Percentiles rank a stretch among this genome's conserved stretches.
Conservation (phyloP, 345 rosid species). For the Murraya koenigii region DNA sequence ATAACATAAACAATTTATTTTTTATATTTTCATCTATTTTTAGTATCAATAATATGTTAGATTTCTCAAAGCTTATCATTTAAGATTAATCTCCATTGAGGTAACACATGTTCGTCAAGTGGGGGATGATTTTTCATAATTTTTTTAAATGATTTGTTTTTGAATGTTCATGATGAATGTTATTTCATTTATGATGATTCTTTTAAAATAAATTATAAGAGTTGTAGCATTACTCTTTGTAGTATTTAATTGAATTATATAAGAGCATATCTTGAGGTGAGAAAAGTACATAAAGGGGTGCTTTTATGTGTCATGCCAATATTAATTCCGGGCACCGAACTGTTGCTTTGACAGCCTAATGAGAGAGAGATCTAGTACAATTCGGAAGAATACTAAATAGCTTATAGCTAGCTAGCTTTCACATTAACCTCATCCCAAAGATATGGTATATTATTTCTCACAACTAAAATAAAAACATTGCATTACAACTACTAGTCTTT, state of each 20-base stretch:
- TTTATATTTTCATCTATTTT: no score
- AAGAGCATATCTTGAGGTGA: background rate
- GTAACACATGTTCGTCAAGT: no score
- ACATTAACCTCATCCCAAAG: background rate
- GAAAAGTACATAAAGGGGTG: background rate
- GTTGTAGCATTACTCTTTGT: no score
- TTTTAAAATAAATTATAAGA: no score
- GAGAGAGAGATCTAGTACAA: background rate
- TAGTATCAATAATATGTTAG: no score
- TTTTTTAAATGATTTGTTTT: no score
- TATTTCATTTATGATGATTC: no score
- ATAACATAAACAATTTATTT: no score
- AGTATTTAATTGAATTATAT: background rate
- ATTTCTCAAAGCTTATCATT: no score
- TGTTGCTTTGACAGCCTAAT: background rate
- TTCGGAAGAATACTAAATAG: background rate
- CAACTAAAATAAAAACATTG: background rate
- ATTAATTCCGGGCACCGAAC: background rate
- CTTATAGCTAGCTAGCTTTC: background rate
- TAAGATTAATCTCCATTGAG: no score
- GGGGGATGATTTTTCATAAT: no score
- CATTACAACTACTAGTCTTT: background rate
- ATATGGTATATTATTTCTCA: background rate
- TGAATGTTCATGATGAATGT: no score
- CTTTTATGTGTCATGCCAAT: background rate